Evolutionary conservation across 1,284 basidiomycete species (phyloP).

Genomic region (Cryptococcus maquisensis): DNA sequence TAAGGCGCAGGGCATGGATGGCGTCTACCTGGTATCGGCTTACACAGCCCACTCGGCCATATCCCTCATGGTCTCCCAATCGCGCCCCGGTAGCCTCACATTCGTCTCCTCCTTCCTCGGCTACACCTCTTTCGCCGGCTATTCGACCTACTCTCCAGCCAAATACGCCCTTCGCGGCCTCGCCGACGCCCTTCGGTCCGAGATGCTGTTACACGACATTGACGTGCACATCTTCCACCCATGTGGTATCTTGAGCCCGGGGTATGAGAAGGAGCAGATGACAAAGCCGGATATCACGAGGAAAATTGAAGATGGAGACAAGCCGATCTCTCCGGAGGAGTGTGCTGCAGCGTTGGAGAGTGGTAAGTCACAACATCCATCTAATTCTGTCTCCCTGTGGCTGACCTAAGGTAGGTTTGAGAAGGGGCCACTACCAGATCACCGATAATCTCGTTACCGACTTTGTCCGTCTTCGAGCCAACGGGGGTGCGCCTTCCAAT

Average conservation of each 20-base stretch:
- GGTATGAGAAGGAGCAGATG: constrained; percentile 73
- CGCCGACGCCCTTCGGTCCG: constrained; percentile 78
- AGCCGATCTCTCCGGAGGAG: constrained; percentile 61
- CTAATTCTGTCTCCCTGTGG: not conserved
- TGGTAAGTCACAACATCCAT: constrained; percentile 51
- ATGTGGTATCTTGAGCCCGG: constrained; percentile 76
- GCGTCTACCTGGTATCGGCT: constrained; percentile 56
- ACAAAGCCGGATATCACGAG: constrained; percentile 74
- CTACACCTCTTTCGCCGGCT: constrained; percentile 78
- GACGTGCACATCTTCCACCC: constrained; percentile 83
- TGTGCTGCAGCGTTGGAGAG: constrained; percentile 62
- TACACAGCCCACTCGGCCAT: constrained; percentile 73
- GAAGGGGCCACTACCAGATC: constrained; percentile 70
- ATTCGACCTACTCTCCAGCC: constrained; percentile 76
- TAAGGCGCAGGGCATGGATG: constrained; percentile 45
- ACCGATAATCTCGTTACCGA: constrained; percentile 65
- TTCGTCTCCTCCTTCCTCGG: constrained; percentile 79
- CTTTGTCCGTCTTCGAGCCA: constrained; percentile 64
- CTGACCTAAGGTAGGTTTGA: constrained; percentile 55
- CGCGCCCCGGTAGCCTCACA: constrained; percentile 63
- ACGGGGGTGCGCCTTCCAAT: constrained; percentile 64
- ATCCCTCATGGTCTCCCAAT: constrained; percentile 64
- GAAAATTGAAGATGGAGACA: constrained; percentile 76
- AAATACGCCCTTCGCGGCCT: constrained; percentile 87
- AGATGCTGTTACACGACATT: constrained; percentile 67